Evolutionary conservation across 2,329 filamentous ascomycete species (phyloP), one percentile per base, ranked within the genome.

Genomic region (Epichloe elymi): DNA sequence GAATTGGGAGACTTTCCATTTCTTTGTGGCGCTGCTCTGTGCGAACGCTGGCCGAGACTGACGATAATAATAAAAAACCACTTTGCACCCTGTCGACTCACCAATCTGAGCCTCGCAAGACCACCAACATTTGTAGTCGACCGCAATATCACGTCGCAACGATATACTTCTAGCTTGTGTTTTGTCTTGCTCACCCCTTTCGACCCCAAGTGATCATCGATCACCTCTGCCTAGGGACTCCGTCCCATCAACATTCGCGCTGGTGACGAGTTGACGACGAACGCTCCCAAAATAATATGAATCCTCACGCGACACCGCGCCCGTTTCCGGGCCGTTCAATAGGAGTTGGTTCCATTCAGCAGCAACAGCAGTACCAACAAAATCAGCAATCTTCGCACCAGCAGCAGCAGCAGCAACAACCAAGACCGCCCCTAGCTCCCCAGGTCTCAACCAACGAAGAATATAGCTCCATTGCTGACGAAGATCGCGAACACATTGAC

Each of bases 401-500:
- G 35, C 50, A 50, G 8, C 56, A 54, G 35, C 54, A 52, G 44
- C 52, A 55, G 8, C 53, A 57, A 30, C 60, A 60, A 49, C 46
- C 38, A 42, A 42, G 46, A 38, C 64, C 65, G 33, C 63, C 65
- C 12, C 57, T 64, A 10, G 59, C 64, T 15, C 63, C 62, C 12
- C 66, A 67, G 45, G 63, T 68, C 5, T 64, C 63, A 11, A 56
- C 61, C 20, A 68, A 67, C 53, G 66, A 70, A 45, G 67, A 70
- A 35, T 70, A 69, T 54, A 63, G 58, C 55, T 61, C 57, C 44
- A 68, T 97, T 58, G 84, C 82, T 19, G 90, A 96, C 62, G 90
- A 96, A 68, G 90, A 96, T 66, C 79, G 85, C 57, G 88, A 94
- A 62, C 90, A 96, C 67, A 91, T 96, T 56, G 88, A 88, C 65